Conservation (phyloP, 495 filamentous ascomycete species). For the Podospora tetraspora region DNA sequence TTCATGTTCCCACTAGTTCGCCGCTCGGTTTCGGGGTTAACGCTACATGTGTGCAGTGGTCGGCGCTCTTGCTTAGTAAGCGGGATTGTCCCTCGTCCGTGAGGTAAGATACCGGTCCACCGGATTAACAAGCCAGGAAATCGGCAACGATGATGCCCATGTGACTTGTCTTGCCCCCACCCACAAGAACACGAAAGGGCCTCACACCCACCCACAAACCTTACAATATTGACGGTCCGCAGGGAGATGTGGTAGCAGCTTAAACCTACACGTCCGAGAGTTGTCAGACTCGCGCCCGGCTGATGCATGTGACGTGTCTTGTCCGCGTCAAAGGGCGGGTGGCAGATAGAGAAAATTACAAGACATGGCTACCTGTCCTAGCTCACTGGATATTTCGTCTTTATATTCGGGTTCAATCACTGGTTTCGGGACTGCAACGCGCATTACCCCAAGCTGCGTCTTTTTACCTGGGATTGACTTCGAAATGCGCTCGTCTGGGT, state of each 20-base stretch:
- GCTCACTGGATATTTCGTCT: too few species aligned
- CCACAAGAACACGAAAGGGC: neutral
- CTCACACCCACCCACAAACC: neutral
- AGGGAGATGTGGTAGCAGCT: neutral
- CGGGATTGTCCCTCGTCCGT: too few species aligned
- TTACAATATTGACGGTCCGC: neutral
- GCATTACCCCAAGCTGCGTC: neutral
- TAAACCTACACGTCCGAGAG: neutral
- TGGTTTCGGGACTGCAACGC: too few species aligned
- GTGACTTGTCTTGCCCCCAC: neutral
- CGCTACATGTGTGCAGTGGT: too few species aligned
- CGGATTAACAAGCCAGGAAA: neutral
- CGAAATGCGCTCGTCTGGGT: neutral
- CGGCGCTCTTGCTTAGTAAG: too few species aligned
- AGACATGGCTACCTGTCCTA: too few species aligned
- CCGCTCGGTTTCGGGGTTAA: neutral
- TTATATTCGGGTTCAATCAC: too few species aligned
- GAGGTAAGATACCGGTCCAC: neutral
- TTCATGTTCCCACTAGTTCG: neutral
- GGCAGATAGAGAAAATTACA: too few species aligned
- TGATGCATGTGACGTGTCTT: too few species aligned
- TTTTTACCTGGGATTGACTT: neutral
- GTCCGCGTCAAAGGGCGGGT: too few species aligned
- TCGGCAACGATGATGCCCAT: neutral
- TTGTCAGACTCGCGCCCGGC: neutral